Conservation (phyloP, 1,139 yeast species). For the Keqinozyma sinolaborantium region DNA sequence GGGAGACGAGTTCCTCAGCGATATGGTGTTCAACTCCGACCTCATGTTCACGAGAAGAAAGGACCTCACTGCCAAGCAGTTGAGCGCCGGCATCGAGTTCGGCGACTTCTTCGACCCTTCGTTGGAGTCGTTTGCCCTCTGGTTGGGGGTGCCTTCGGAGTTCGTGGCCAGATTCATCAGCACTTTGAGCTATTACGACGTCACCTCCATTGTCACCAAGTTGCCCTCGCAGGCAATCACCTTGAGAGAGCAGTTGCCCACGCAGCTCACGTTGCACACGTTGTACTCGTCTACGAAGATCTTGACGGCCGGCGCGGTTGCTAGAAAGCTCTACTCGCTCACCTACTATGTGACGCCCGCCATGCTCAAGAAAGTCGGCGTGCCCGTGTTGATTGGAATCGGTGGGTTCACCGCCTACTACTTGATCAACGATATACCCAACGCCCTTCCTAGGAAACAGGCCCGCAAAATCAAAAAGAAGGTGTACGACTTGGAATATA, state of each 20-base stretch:
- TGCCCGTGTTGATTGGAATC: slow-evolving; percentile 50
- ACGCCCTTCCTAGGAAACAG: slow-evolving; percentile 82
- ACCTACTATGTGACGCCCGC: slow-evolving; percentile 26
- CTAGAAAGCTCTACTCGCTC: slow-evolving; percentile 27
- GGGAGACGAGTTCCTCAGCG: slow-evolving; percentile 58
- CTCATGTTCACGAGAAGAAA: slow-evolving; percentile 79
- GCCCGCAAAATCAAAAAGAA: slow-evolving; percentile 67
- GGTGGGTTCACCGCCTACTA: slow-evolving; percentile 63
- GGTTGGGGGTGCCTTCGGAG: slow-evolving; percentile 40
- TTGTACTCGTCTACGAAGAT: slow-evolving; percentile 43
- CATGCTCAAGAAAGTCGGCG: slow-evolving; percentile 30
- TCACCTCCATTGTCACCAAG: slow-evolving; percentile 28
- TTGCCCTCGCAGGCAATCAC: slow-evolving; percentile 30
- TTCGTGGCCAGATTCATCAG: slow-evolving; percentile 23
- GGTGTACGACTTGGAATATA: slow-evolving; percentile 66
- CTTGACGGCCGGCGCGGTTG: slow-evolving; percentile 40
- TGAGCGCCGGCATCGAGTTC: slow-evolving; percentile 58
- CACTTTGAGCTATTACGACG: slow-evolving; percentile 33
- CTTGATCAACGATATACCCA: slow-evolving; percentile 75
- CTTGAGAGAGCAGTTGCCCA: slow-evolving; percentile 33
- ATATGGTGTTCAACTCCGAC: slow-evolving; percentile 69
- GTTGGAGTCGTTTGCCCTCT: slow-evolving; percentile 49
- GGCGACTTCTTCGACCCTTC: slow-evolving; percentile 79
- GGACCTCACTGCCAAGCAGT: slow-evolving; percentile 58
- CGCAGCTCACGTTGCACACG: slow-evolving; percentile 40